Base-by-base conservation (phyloP, 2,329 filamentous ascomycete genomes). In the Beauveria brongniartii region DNA sequence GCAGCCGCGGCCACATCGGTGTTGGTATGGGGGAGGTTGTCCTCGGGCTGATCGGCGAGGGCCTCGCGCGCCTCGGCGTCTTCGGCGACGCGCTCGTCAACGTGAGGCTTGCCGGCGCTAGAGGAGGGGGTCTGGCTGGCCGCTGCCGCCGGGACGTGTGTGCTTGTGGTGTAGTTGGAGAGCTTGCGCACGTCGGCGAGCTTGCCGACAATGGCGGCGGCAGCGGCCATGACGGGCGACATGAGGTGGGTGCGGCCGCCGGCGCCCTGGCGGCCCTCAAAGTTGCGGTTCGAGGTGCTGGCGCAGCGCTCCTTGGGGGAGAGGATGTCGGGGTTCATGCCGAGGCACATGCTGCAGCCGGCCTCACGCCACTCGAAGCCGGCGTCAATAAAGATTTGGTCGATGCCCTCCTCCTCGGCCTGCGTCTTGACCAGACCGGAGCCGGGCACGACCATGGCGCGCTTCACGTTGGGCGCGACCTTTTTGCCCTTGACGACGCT, bases 321-420 rank as follows among this genome's bases (percentile, higher is more conserved):
- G 52, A 97, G 83, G 65, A 99, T 97, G 73, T 99, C 94, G 0
- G 94, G 93, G 80, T 99, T 99, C 93, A 99, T 99, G 73, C 94
- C 94, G 60, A 99, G 83, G 73, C 94, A 97, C 94, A 99, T 99
- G 64, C 91, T 96, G 83, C 94, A 99, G 55, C 94, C 94, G 66
- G 94, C 94, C 78, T 99, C 94, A 72, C 94, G 86, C 93, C 93
- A 97, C 74, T 97, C 93, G 67, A 97, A 97, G 8, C 94, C 94
- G 54, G 94, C 92, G 64, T 96, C 91, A 9, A 78, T 71, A 75
- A 99, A 97, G 71, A 97, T 89, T 79, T 92, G 91, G 77, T 97
- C 91, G 5, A 99, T 85, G 58, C 93, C 93, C 75, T 97, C 94
- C 2, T 84, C 79, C 76, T 99, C 93, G 6, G 94, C 94, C 74